Conservation (phyloP, 257 asterid species). For the Solanum phureja region DNA sequence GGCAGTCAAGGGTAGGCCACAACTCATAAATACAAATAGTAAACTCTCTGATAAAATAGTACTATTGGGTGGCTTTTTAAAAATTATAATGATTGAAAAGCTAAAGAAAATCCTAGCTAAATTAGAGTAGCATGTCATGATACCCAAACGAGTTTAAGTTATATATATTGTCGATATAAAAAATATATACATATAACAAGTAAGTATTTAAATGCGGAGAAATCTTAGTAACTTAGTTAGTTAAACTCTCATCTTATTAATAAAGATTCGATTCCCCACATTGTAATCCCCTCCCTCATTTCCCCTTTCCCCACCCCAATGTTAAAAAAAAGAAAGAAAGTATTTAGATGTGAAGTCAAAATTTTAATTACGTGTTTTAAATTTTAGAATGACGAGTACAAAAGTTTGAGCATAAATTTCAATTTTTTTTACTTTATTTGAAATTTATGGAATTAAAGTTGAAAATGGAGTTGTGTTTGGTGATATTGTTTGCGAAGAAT, state of each 20-base stretch:
- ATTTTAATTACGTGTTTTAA: neutral
- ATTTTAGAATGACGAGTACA: neutral
- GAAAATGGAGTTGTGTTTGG: neutral
- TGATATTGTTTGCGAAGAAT: neutral
- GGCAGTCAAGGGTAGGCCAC: neutral
- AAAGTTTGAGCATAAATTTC: neutral
- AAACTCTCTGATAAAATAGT: neutral
- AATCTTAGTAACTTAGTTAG: too few relatives aligned
- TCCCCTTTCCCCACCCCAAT: too few relatives aligned
- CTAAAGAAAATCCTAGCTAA: neutral
- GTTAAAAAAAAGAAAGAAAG: too few relatives aligned
- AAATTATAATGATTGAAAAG: neutral
- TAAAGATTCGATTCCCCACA: fast-evolving
- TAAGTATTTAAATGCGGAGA: neutral
- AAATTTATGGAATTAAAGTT: neutral
- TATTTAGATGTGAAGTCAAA: neutral
- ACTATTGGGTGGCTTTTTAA: neutral
- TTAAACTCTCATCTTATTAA: too few relatives aligned
- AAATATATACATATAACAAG: neutral
- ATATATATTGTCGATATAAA: neutral
- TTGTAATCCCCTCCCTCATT: too few relatives aligned
- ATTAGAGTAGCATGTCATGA: neutral
- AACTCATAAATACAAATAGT: neutral
- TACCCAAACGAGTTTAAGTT: neutral
- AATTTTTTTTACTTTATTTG: neutral